Base-by-base conservation (phyloP, 192 early-diverging fungal genomes). In the Coemansia sp. region DNA sequence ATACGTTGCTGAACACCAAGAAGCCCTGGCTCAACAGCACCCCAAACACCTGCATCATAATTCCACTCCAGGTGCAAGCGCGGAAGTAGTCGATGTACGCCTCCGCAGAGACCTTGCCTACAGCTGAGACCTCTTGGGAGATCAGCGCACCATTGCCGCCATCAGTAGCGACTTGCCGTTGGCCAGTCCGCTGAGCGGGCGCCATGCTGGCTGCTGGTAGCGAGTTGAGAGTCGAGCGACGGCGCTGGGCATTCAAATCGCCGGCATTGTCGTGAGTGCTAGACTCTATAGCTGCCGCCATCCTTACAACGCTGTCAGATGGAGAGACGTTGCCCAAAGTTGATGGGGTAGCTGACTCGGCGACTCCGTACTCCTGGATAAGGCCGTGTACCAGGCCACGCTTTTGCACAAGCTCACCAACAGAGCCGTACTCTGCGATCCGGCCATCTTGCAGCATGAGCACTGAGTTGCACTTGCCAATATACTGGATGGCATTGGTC, bases 41-140 rank as follows among this genome's bases (percentile, higher is more conserved):
- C 28, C 89, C 83, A 23, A 84, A 4, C 23, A 91, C 43, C 62
- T 88, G 93, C 23, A 87, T n/a, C n/a, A n/a, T n/a, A 11, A 91
- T 86, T 23, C 68, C 77, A n/a, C 33, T 14, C 56, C 83, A 62
- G 2, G 88, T 86, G 57, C 92, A 95, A 0, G 89, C 85, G 55
- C 91, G 86, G 43, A 89, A 84, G 72, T 97, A 97, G 14, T 88
- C 77, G 6, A 72, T 68, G 64, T 97, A 97, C 0, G 96, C 91
- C 9, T 66, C 65, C 75, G 82, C 80, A 18, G 83, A 74, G 1
- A 97, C 93, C 21, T 79, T 87, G 35, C 95, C 95, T 34, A 87
- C 85, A 16, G 87, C 89, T 65, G 85, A 87, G 43, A 91, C 89
- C 74, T 97, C 95, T 33, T 89, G 82, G 0, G 82, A 68, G 31